Percentiles rank a stretch among this genome's conserved stretches.
Conservation (phyloP, 2,329 filamentous ascomycete species). For the Cladophialophora bantiana region DNA sequence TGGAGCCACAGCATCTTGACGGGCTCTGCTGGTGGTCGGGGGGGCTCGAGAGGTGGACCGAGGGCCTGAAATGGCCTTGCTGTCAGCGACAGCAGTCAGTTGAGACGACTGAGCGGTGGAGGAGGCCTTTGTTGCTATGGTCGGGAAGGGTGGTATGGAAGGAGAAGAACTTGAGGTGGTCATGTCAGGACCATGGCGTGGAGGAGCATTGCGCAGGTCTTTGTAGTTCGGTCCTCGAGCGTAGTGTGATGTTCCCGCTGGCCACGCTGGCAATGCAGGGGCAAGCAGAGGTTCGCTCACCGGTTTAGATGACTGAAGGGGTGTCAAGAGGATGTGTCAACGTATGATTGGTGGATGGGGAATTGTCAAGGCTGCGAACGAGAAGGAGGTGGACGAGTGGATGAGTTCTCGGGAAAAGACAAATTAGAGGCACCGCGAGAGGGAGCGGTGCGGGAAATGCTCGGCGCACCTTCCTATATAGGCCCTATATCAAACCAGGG, state of each 20-base stretch:
- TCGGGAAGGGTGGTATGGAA: conserved; percentile 40
- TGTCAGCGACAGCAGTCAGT: conserved; percentile 30
- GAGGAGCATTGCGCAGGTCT: conserved; percentile 41
- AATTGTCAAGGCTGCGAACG: conserved; percentile 35
- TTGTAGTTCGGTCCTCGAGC: conserved; percentile 43
- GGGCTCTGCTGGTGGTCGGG: conserved; percentile 40
- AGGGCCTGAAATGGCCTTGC: conserved; percentile 38
- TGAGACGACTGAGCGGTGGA: conserved; percentile 45
- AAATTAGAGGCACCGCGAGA: neutral
- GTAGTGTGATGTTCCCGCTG: conserved; percentile 13
- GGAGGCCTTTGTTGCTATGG: conserved; percentile 43
- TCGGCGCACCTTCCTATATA: conserved; percentile 20
- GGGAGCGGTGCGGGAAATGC: conserved; percentile 1
- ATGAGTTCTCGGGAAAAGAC: conserved; percentile 7
- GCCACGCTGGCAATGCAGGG: conserved; percentile 47
- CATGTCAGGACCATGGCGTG: conserved; percentile 38
- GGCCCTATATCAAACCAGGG: conserved; percentile 5
- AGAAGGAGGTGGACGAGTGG: conserved; percentile 29
- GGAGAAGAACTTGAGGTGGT: conserved; percentile 40
- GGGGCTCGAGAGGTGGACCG: conserved; percentile 46
- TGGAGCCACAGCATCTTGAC: conserved; percentile 42
- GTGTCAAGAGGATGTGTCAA: conserved; percentile 37
- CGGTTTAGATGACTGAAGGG: conserved; percentile 30
- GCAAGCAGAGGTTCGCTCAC: conserved; percentile 40
- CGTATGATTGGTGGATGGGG: conserved; percentile 35